A percentile compares a stretch with the other conserved stretches of the same genome.
Conservation (phyloP, 2,329 filamentous ascomycete genomes). For the Apiospora saccharicola region DNA sequence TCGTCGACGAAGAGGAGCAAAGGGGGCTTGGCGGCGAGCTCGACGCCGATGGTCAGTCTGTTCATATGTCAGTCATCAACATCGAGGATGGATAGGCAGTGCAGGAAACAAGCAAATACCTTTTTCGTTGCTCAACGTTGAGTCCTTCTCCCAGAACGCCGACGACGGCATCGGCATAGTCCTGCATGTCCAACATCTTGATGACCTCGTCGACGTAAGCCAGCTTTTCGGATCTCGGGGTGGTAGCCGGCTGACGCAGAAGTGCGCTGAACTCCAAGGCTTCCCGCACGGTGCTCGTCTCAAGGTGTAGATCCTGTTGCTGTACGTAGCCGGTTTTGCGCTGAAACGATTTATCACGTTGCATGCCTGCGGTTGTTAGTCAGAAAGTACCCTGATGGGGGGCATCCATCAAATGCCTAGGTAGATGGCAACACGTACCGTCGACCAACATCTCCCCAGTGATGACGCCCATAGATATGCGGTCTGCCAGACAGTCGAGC, state of each 20-base stretch:
- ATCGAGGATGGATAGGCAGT: background rate
- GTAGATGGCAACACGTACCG: constrained; percentile 36
- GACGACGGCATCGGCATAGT: constrained; percentile 72
- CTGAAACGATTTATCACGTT: constrained; percentile 70
- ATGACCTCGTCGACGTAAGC: constrained; percentile 74
- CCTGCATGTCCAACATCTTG: constrained; percentile 71
- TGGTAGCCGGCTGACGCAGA: constrained; percentile 67
- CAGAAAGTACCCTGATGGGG: too few relatives aligned
- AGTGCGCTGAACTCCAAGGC: constrained; percentile 70
- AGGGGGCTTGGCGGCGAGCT: constrained; percentile 76
- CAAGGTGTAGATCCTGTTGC: constrained; percentile 73
- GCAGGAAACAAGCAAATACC: background rate
- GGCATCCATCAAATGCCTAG: fast-evolving
- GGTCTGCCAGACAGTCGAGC: constrained; percentile 72
- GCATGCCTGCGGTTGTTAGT: constrained; percentile 46
- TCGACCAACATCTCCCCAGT: constrained; percentile 74
- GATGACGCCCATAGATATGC: constrained; percentile 76
- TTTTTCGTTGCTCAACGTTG: constrained; percentile 36
- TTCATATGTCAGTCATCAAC: background rate
- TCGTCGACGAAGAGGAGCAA: constrained; percentile 78
- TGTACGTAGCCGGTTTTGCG: constrained; percentile 74
- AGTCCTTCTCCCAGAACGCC: constrained; percentile 72
- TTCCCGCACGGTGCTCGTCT: constrained; percentile 71
- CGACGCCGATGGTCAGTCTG: constrained; percentile 76
- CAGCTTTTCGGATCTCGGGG: constrained; percentile 66